phyloP scores from a whole-genome alignment of 164 flowering plant species.

The Macadamia integrifolia region DNA sequence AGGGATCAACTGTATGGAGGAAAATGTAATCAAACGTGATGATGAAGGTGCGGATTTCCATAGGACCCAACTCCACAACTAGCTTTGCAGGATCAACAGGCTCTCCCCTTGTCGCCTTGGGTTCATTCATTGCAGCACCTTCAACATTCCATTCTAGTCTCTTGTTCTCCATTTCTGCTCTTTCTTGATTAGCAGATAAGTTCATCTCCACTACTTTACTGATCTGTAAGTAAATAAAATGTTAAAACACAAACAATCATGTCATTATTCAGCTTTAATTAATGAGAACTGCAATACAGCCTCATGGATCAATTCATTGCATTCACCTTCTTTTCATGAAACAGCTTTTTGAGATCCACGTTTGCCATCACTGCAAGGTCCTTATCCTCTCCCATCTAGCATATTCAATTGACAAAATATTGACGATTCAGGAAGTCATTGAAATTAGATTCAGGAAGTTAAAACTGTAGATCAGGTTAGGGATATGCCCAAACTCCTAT shows the following conservation, averaged over 20 bases:
- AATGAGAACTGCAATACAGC: not conserved
- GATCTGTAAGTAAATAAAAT: slow-evolving; percentile 43
- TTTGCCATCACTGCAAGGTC: slow-evolving; percentile 52
- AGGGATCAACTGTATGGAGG: slow-evolving; percentile 12
- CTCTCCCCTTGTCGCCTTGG: slow-evolving; percentile 45
- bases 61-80: slow-evolving; percentile 71
- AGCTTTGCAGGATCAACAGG: slow-evolving; percentile 58
- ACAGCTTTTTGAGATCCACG: slow-evolving; percentile 68
- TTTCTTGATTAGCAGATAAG: slow-evolving; percentile 85
- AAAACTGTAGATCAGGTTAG: too few relatives aligned
- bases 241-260: not conserved
- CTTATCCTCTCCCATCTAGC: slow-evolving; percentile 73
- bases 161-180: slow-evolving; percentile 73
- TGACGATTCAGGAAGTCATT: not conserved
- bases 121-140: slow-evolving; percentile 28
- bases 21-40: slow-evolving; percentile 27
- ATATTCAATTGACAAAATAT: not conserved
- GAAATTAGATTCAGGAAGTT: not conserved
- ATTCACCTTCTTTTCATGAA: slow-evolving; percentile 68
- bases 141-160: slow-evolving; percentile 75
- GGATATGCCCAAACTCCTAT: too few relatives aligned
- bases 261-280: too few relatives aligned
- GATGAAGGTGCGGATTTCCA: slow-evolving; percentile 87
- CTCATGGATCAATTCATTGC: not conserved
- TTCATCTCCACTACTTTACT: slow-evolving; percentile 60